Evolutionary conservation across 2,329 filamentous ascomycete species (phyloP), one percentile per base, ranked within the genome.

Genomic region (Periconia sp.): DNA sequence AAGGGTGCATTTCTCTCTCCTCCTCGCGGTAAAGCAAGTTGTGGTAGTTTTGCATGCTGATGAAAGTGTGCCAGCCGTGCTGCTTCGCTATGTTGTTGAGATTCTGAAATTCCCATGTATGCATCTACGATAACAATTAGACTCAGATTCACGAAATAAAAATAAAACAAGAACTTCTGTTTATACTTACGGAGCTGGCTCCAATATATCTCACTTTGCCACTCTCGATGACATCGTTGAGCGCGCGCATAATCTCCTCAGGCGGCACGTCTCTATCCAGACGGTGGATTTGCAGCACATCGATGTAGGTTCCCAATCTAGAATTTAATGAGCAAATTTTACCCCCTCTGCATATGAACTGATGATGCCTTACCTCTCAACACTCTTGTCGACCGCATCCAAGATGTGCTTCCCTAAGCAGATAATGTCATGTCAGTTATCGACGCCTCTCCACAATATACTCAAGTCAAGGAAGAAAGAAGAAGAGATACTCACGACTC

Each of bases 1-100:
- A 64, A 13, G 58, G 52, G 47, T 61, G 53, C 65, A 69, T 69
- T 59, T 68, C 65, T 10, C 65, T 60, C 70, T 80, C 77, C 62
- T 80, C 78, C 53, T 81, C 78, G 7, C 85, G 75, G 62, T 70
- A 71, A 37, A 78, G 67, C 6, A 71, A 60, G 61, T 76, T 79
- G 66, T 78, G 68, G 68, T 75, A 77, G 63, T 75, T 76, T 52
- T 79, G 77, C 77, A 79, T 79, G 48, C 63, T 71, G 61, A 79
- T 75, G 60, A 79, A 79, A 40, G 71, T 65, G 65, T 77, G 74
- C 76, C 77, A 79, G 61, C 70, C 71, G 51, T 78, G 68, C 45
- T 63, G 63, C 37, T 65, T 66, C 47, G 77, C 77, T 52, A 75
- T 69, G 61, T 75, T 76, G 44, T 78, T 73, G 9, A 79, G 69